phyloP scores from a whole-genome alignment of 371 early-diverging fungal species.

The Entomophthora muscae region DNA sequence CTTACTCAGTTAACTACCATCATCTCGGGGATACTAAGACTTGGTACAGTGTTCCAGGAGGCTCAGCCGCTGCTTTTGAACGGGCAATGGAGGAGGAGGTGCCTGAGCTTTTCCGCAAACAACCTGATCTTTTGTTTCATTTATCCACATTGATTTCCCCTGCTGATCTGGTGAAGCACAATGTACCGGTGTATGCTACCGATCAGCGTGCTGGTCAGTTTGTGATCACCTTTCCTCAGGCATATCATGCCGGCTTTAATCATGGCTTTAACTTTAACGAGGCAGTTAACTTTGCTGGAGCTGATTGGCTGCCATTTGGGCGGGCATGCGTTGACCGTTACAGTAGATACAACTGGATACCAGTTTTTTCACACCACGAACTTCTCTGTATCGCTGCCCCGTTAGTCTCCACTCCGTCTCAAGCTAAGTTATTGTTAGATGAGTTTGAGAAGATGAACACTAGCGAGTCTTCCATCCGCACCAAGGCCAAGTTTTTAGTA shows the following conservation, averaged over 20 bases:
- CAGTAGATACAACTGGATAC: slow-evolving; percentile 50
- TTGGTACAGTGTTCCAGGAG: slow-evolving; percentile 91
- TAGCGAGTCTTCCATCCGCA: neutral
- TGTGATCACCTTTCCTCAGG: slow-evolving; percentile 85
- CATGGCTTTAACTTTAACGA: slow-evolving; percentile 93
- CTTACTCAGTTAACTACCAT: slow-evolving; percentile 89
- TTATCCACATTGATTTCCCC: slow-evolving; percentile 84
- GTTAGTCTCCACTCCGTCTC: neutral
- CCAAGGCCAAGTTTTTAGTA: neutral
- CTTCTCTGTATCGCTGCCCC: slow-evolving; percentile 26
- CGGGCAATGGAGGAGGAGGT: slow-evolving; percentile 55
- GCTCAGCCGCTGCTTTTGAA: slow-evolving; percentile 67
- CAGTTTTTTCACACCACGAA: slow-evolving; percentile 90
- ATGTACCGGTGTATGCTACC: slow-evolving; percentile 55
- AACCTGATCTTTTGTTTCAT: slow-evolving; percentile 85
- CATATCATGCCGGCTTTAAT: slow-evolving; percentile 93
- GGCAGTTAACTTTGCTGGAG: slow-evolving; percentile 89
- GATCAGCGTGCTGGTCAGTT: slow-evolving; percentile 91
- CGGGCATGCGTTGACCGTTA: slow-evolving; percentile 60
- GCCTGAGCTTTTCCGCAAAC: slow-evolving; percentile 76
- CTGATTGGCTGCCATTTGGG: slow-evolving; percentile 83
- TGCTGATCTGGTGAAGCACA: slow-evolving; percentile 40
- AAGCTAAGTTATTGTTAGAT: neutral
- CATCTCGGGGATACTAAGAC: slow-evolving; percentile 95
- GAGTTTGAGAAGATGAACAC: neutral